Evolutionary conservation across 352 stramenopile species (phyloP).

Genomic region (Phytophthora cajani): DNA sequence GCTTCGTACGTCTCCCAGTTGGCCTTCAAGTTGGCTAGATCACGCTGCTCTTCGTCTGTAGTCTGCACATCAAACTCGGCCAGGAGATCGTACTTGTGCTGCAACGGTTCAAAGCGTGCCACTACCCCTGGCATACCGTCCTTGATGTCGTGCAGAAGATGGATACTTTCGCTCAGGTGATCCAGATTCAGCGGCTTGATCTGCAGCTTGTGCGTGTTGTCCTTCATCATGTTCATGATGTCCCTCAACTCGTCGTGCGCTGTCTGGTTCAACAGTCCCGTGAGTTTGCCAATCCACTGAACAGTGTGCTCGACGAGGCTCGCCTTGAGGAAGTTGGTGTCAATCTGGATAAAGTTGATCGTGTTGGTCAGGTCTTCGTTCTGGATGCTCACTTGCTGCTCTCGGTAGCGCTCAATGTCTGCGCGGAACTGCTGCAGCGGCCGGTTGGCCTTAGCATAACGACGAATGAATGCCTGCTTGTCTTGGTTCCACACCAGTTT

Average conservation of each 20-base stretch:
- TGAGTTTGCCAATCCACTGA: conserved; percentile 94
- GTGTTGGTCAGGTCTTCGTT: conserved; percentile 93
- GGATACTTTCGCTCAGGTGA: conserved; percentile 92
- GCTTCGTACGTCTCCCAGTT: conserved; percentile 89
- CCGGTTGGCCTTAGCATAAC: conserved; percentile 96
- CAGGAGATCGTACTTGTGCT: conserved; percentile 89
- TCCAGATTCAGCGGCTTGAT: conserved; percentile 89
- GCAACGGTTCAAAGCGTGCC: conserved; percentile 83
- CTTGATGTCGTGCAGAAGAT: conserved; percentile 89
- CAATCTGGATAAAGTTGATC: conserved; percentile 96
- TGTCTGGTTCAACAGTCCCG: conserved; percentile 92
- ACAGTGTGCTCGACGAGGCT: conserved; percentile 92
- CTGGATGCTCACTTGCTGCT: conserved; percentile 92
- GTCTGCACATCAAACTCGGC: conserved; percentile 91
- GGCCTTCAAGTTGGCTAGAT: conserved; percentile 68
- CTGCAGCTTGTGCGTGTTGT: conserved; percentile 87
- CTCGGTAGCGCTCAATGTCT: conserved; percentile 92
- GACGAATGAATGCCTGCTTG: conserved; percentile 95
- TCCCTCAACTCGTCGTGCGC: conserved; percentile 88
- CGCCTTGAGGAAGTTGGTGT: conserved; percentile 93
- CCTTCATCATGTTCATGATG: conserved; percentile 90
- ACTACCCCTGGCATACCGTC: conserved; percentile 73
- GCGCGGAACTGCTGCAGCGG: conserved; percentile 92
- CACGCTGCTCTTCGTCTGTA: conserved; percentile 85
- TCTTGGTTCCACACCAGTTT: conserved; percentile 94